Evolutionary conservation across 2,329 filamentous ascomycete species (phyloP).

Genomic region (Lojkania enalia): DNA sequence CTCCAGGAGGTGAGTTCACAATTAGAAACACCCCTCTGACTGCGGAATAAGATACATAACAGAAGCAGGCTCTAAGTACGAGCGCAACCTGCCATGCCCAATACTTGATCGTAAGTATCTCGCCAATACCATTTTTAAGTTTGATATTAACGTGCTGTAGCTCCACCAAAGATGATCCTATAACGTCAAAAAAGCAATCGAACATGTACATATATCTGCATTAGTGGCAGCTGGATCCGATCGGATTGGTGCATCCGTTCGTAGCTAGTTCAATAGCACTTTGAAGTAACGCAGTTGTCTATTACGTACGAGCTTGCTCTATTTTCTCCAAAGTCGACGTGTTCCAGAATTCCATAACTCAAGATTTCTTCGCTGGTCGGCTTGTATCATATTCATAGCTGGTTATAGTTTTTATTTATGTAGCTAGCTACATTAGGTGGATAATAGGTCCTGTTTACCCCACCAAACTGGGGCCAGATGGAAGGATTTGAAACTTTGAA

Average conservation of each 20-base stretch:
- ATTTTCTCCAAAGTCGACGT: too few relatives aligned
- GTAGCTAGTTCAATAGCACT: not conserved
- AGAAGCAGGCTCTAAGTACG: slow-evolving; percentile 82
- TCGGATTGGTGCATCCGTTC: not conserved
- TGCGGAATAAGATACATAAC: slow-evolving; percentile 17
- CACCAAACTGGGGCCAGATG: too few relatives aligned
- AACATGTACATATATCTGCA: not conserved
- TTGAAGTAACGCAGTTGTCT: too few relatives aligned
- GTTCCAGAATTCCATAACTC: too few relatives aligned
- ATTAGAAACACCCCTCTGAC: slow-evolving; percentile 13
- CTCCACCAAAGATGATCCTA: slow-evolving; percentile 43
- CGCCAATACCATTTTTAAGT: not conserved
- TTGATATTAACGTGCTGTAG: slow-evolving; percentile 17
- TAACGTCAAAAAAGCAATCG: slow-evolving; percentile 17
- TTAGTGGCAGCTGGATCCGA: not conserved
- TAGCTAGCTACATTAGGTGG: too few relatives aligned
- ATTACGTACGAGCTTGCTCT: too few relatives aligned
- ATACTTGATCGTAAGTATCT: slow-evolving; percentile 74
- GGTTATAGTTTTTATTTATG: too few relatives aligned
- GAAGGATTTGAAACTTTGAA: too few relatives aligned
- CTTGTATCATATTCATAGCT: too few relatives aligned
- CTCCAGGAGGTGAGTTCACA: slow-evolving; percentile 75
- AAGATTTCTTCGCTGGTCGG: too few relatives aligned
- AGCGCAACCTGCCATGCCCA: slow-evolving; percentile 84
- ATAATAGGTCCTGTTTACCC: too few relatives aligned